A percentile compares a stretch with the other conserved stretches of the same genome.
Conservation (phyloP, 2,329 filamentous ascomycete species). For the Clonostachys solani region DNA sequence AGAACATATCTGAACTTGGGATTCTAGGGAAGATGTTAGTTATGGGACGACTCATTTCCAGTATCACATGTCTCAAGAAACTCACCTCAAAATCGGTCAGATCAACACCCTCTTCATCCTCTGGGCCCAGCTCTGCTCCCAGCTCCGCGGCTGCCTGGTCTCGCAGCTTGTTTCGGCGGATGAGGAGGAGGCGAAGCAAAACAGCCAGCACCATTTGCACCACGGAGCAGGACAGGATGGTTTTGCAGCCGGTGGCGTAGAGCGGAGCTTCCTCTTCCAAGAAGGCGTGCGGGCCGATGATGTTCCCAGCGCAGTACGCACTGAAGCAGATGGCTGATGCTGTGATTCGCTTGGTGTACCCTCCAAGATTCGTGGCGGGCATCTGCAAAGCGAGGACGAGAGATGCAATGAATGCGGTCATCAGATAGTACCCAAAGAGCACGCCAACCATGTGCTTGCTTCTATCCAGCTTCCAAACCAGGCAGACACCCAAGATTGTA, state of each 20-base stretch:
- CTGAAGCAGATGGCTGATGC: conserved; percentile 35
- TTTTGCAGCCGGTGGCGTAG: conserved; percentile 44
- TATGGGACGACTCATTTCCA: too few species aligned
- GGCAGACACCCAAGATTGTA: conserved; percentile 39
- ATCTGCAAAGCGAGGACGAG: conserved; percentile 47
- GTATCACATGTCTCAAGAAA: too few species aligned
- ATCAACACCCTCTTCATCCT: conserved; percentile 15
- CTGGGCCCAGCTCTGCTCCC: conserved; percentile 13
- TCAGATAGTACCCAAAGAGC: conserved; percentile 47
- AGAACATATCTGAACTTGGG: too few species aligned
- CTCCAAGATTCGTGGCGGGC: conserved; percentile 37
- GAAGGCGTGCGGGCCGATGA: conserved; percentile 39
- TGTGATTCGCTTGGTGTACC: conserved; percentile 37
- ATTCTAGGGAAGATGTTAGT: too few species aligned
- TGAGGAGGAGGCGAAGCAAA: conserved; percentile 25
- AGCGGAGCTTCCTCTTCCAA: conserved; percentile 32
- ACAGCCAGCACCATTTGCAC: conserved; percentile 31
- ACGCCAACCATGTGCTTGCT: conserved; percentile 36
- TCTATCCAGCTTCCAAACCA: conserved; percentile 44
- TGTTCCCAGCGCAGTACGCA: conserved; percentile 34
- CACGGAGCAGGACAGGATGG: conserved; percentile 38
- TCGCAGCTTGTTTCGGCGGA: conserved; percentile 29
- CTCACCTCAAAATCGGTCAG: conserved; percentile 22
- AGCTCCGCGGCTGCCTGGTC: conserved; percentile 25
- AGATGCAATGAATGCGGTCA: conserved; percentile 41